Base-by-base conservation (phyloP, 108 stramenopile genomes). In the Skeletonema costatum region DNA sequence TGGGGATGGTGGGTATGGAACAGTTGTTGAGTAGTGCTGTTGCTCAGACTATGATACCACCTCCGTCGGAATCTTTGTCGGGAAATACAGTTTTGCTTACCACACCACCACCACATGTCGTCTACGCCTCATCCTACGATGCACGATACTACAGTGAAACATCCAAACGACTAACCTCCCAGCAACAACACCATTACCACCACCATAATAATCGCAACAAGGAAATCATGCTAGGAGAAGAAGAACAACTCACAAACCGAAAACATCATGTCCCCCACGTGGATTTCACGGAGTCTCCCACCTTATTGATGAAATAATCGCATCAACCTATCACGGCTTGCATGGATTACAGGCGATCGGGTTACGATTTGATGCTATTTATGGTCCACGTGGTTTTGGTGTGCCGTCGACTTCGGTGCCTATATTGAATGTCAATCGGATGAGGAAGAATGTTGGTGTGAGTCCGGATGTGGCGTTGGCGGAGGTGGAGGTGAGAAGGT, bases 381-480 rank as follows among this genome's bases (percentile, higher is more conserved):
- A 90, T 67, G 93, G 93, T 17, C 93, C 91, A 9, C 87, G 89
- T 80, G 88, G 90, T 38, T 87, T 85, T 30, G 66, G 86, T 32
- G 90, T 75, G 14, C 85, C 90, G 12, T 72, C 74, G 5, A 83
- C 77, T 31, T 50, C 77, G 42, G 69, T 78, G 5, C 80, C 71
- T 30, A 68, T 72, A 41, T 74, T 69, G 46, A 65, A 85, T 33
- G 70, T 58, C 42, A 32, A 68, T 66, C 56, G 72, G 32, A 68
- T 70, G 13, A 58, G 17, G n/a, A 73, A 30, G 31, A 72, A 59
- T 53, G 73, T 74, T 9, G 73, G 82, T 67, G 69, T 74, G 7
- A 64, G 64, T 39, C 12, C 68, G 35, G 81, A 78, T 48, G 74
- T 82, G n/a, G 68, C 61, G 25, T 67, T 74, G 74, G 77, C 81